These are phyloP conservation scores for Arachnopeziza araneosa DNA, from an alignment of 2,329 filamentous ascomycete species.

Conservation along the genomic window DNA sequence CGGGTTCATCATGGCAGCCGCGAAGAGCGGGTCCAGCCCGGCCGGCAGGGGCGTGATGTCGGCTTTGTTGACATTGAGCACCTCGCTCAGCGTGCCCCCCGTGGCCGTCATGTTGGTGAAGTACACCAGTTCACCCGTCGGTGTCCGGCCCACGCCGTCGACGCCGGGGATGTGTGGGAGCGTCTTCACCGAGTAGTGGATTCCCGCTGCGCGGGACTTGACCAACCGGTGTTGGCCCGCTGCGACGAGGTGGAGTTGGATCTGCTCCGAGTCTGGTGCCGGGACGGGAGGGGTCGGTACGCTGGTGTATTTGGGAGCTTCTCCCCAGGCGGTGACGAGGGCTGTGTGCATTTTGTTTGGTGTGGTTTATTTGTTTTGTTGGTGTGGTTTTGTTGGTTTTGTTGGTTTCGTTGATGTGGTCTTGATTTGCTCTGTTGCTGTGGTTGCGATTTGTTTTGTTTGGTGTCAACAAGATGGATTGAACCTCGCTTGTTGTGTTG, in stretches of 20 bases:
- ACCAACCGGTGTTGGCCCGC: constrained; percentile 49
- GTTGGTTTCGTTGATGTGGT: too few relatives aligned
- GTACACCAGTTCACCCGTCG: constrained; percentile 45
- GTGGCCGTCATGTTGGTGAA: constrained; percentile 36
- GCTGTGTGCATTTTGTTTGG: constrained; percentile 34
- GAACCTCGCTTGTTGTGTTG: too few relatives aligned
- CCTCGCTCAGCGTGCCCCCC: constrained; percentile 41
- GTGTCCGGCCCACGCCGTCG: constrained; percentile 45
- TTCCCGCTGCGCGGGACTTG: constrained; percentile 45
- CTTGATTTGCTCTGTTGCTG: too few relatives aligned
- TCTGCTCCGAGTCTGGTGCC: constrained; percentile 27
- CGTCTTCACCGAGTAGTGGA: constrained; percentile 45
- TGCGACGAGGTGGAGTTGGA: constrained; percentile 48
- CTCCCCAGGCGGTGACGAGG: constrained; percentile 37
- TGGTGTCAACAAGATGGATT: too few relatives aligned
- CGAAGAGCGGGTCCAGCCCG: constrained; percentile 40
- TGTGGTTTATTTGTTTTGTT: too few relatives aligned
- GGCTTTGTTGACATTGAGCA: constrained; percentile 41
- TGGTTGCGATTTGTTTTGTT: too few relatives aligned
- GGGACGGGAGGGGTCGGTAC: constrained; percentile 34
- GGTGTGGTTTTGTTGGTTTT: too few relatives aligned
- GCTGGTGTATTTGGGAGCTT: constrained; percentile 28
- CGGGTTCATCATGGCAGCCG: constrained; percentile 51
- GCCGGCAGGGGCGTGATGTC: constrained; percentile 38
- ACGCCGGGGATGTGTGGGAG: constrained; percentile 48